A percentile compares a stretch with the other conserved stretches of the same genome.
These are phyloP conservation scores for Tilletia walkeri DNA, from an alignment of 1,284 basidiomycete genomes.

Conservation along the genomic window DNA sequence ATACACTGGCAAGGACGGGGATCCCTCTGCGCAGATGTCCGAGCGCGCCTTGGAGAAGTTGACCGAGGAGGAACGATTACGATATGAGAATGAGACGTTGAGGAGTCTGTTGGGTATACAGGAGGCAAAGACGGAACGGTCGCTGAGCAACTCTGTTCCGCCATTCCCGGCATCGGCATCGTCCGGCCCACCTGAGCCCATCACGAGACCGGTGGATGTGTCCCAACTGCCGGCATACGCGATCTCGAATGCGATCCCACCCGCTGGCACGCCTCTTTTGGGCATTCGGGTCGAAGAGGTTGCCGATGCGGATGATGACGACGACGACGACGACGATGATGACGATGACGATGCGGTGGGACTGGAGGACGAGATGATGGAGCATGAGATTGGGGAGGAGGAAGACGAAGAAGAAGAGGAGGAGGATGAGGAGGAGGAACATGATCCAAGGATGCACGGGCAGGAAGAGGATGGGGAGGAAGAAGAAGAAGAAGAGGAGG, in stretches of 20 bases:
- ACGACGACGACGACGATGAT: constrained; percentile 11
- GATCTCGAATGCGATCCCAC: neutral
- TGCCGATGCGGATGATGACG: constrained; percentile 11
- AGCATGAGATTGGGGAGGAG: neutral
- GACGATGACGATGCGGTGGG: neutral
- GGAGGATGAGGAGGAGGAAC: neutral
- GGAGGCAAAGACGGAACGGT: constrained; percentile 19
- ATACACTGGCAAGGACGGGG: constrained; percentile 40
- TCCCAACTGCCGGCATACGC: neutral
- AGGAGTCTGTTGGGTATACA: constrained; percentile 43
- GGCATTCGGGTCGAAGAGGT: constrained; percentile 14
- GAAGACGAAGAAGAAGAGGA: neutral
- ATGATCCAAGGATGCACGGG: neutral
- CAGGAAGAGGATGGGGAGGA: constrained; percentile 21
- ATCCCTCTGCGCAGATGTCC: constrained; percentile 34
- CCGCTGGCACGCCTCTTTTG: constrained; percentile 3
- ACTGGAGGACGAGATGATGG: neutral
- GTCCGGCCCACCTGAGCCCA: neutral
- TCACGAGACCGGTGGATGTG: neutral
- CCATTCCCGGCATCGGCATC: neutral
- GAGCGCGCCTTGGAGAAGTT: constrained; percentile 40
- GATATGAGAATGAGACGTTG: constrained; percentile 49
- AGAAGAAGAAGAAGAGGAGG: constrained; percentile 57
- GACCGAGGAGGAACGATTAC: constrained; percentile 47
- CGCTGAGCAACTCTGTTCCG: neutral